Percentiles rank a stretch among this genome's conserved stretches.
These are phyloP conservation scores for Strigomonas galati DNA, from an alignment of 208 protist species.

Conservation along the genomic window DNA sequence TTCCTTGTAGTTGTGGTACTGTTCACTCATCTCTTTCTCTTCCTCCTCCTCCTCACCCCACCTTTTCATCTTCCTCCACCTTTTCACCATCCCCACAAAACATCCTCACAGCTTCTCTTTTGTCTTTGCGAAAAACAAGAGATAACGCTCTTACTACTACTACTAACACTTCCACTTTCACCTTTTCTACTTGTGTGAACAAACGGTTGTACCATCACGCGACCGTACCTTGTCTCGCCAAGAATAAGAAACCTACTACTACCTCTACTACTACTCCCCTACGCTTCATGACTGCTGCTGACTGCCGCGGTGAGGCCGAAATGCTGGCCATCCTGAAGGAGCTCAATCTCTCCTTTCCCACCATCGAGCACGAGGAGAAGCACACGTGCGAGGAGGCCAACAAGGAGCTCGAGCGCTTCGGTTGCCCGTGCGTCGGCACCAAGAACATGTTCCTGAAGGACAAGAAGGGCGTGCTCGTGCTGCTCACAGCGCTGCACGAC, in stretches of 20 bases:
- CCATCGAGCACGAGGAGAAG: conserved; percentile 70
- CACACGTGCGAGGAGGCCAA: conserved; percentile 69
- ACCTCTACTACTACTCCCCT: not conserved
- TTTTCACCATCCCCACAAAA: not conserved
- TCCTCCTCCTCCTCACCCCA: not conserved
- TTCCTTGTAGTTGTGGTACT: no score
- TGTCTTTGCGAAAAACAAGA: not conserved
- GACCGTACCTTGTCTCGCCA: no score
- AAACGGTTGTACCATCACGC: no score
- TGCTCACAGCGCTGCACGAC: conserved; percentile 62
- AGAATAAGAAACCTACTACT: not conserved
- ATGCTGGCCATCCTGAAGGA: conserved; percentile 45
- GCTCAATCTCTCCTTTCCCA: conserved; percentile 41
- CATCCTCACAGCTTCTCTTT: not conserved
- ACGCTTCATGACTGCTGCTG: conserved; percentile 38
- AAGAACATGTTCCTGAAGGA: conserved; percentile 91
- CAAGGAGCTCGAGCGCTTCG: conserved; percentile 53
- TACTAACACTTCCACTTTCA: not conserved
- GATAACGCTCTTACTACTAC: not conserved
- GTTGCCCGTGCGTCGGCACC: conserved; percentile 42
- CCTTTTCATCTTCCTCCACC: conserved; percentile 2
- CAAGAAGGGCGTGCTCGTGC: conserved; percentile 85
- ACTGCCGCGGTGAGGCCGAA: conserved; percentile 59
- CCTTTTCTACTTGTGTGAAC: not conserved
- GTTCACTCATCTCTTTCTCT: no score